Evolutionary conservation across 805 yeast species (phyloP), one percentile per base, ranked within the genome.

Genomic region (Groenewaldozyma tartarivorans): DNA sequence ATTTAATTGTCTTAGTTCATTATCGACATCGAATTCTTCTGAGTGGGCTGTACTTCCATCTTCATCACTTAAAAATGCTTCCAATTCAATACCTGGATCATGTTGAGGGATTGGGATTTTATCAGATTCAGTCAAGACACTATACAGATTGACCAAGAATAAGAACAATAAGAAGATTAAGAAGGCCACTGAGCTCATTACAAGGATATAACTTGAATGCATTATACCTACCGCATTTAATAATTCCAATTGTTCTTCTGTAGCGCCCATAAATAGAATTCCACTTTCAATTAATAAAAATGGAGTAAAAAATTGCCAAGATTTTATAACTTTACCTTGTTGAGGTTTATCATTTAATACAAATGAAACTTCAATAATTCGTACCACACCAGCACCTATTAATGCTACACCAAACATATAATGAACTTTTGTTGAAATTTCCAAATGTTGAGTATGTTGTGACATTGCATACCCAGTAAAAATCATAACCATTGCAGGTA

Each of bases 401-500:
- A 90, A 68, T 17, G 79, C 79, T 39, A 78, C 57, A 1, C 97
- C 97, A 61, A 90, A 90, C 65, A 88, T 71, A 13, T 76, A 76
- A 56, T 90, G 97, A 29, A 90, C 87, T 57, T 82, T 80, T 2
- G 96, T 86, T 39, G 94, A 81, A 20, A 88, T 77, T 44, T 58
- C 68, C 51, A 85, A 64, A 43, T 74, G 71, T 62, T 90, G 97
- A 1, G 74, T 70, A 62, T 90, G 97, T 50, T 85, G 82, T 32
- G 88, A 74, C 97, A 90, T 90, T 34, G 96, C 81, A 74, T 85
- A 90, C 1, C 96, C 97, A 0, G 96, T 90, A 55, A 82, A 80
- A 9, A 87, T 75, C 48, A 90, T 72, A 38, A 92, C 74, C 32
- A 87, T 50, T 2, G 94, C 79, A 2, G 97, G 97, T 29, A 90